phyloP scores from a whole-genome alignment of 768 basidiomycete genomes.

The Leccinum disarticulatum region DNA sequence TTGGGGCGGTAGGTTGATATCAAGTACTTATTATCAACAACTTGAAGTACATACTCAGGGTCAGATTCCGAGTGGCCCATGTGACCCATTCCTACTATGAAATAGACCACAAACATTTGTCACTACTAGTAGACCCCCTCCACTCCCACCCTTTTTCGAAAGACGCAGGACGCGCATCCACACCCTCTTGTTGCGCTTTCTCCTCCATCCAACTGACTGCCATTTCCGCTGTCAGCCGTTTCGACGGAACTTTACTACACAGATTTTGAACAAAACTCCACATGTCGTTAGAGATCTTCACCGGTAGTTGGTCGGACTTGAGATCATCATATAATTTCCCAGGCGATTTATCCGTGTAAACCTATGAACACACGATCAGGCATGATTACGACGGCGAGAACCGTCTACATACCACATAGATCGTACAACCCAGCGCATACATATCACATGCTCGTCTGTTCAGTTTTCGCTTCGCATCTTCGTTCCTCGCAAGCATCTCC shows the following conservation, averaged over 20 bases:
- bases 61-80: no score
- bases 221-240: slow-evolving; percentile 26
- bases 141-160: slow-evolving; percentile 23
- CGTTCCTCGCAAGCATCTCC: slow-evolving; percentile 15
- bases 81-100: no score
- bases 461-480: slow-evolving; percentile 10
- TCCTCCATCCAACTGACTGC: slow-evolving; percentile 27
- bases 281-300: slow-evolving; percentile 22
- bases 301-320: slow-evolving; percentile 4
- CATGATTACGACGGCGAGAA: not conserved
- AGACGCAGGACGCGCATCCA: slow-evolving; percentile 5
- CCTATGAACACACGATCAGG: slow-evolving; percentile 7
- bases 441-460: slow-evolving; percentile 37
- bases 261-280: slow-evolving; percentile 33
- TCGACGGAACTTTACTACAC: slow-evolving; percentile 17
- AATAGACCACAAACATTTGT: slow-evolving; percentile 16
- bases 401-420: slow-evolving; percentile 35
- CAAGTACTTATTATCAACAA: no score
- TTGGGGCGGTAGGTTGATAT: no score
- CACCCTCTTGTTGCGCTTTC: slow-evolving; percentile 11
- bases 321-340: not conserved
- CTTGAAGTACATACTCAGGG: no score
- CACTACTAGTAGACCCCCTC: not conserved
- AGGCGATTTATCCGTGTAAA: slow-evolving; percentile 11
- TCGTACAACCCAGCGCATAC: slow-evolving; percentile 43